Conservation (phyloP, 768 basidiomycete species). For the Lactifluus volemus region DNA sequence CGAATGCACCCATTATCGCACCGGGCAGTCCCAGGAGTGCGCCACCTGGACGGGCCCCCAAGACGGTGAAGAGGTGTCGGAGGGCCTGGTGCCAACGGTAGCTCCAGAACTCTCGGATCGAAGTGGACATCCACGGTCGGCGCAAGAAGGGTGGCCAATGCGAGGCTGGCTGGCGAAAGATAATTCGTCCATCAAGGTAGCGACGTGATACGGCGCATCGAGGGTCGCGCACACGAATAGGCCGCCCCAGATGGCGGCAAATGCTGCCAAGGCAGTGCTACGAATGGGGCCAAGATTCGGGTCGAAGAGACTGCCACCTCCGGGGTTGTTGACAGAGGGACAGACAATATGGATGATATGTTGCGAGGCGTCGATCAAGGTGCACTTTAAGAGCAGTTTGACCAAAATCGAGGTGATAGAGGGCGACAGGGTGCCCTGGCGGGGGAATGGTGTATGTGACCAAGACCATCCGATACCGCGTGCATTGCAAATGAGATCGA, state of each 20-base stretch:
- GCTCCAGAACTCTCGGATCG: background rate
- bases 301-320: background rate
- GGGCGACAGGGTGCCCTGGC: background rate
- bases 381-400: background rate
- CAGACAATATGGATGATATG: background rate
- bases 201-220: background rate
- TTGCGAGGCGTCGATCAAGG: background rate
- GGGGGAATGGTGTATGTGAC: background rate
- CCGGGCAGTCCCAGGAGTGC: background rate
- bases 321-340: background rate
- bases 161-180: background rate
- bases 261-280: background rate
- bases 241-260: background rate
- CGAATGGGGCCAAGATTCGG: background rate
- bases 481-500: background rate
- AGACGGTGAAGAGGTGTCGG: background rate
- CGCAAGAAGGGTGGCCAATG: background rate
- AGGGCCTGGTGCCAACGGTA: background rate
- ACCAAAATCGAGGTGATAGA: background rate
- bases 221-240: background rate
- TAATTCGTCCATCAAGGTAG: background rate
- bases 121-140: background rate
- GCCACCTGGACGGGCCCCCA: background rate
- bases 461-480: background rate
- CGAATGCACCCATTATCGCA: background rate